phyloP scores from a whole-genome alignment of 1,139 yeast genomes.

The Geotrichum cucujoidarum region DNA sequence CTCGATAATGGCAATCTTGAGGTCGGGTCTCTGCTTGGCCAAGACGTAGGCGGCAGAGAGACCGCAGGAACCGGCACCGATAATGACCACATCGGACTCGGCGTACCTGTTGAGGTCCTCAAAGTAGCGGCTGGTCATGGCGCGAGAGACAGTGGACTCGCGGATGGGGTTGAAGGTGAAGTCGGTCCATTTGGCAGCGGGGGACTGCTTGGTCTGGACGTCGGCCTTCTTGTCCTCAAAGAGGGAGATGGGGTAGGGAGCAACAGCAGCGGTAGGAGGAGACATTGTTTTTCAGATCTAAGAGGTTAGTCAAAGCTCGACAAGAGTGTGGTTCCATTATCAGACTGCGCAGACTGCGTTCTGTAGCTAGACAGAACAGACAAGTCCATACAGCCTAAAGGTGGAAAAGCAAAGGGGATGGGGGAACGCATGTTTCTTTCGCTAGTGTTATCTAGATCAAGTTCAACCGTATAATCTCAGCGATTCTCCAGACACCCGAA shows the following conservation, averaged over 20 bases:
- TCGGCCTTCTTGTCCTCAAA: slow-evolving; percentile 14
- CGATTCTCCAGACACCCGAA: slow-evolving; percentile 19
- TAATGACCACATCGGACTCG: slow-evolving; percentile 67
- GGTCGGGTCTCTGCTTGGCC: slow-evolving; percentile 70
- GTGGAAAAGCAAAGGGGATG: slow-evolving; percentile 7
- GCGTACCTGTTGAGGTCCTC: slow-evolving; percentile 69
- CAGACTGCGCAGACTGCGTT: too few relatives aligned
- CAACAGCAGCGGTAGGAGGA: slow-evolving; percentile 19
- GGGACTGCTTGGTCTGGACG: slow-evolving; percentile 16
- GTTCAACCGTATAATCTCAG: slow-evolving; percentile 38
- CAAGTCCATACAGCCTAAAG: too few relatives aligned
- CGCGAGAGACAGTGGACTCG: slow-evolving; percentile 77
- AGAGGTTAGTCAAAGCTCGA: slow-evolving; percentile 1
- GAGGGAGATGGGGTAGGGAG: slow-evolving; percentile 19
- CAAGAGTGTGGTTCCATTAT: background rate
- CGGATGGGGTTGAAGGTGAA: slow-evolving; percentile 69
- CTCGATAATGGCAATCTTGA: slow-evolving; percentile 70
- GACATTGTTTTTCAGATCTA: slow-evolving; percentile 13
- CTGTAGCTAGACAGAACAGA: too few relatives aligned
- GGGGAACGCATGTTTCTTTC: slow-evolving; percentile 33
- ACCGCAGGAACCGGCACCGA: slow-evolving; percentile 80
- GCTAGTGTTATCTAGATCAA: slow-evolving; percentile 36
- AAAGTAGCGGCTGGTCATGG: slow-evolving; percentile 75
- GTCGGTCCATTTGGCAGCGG: slow-evolving; percentile 52
- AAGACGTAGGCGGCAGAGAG: slow-evolving; percentile 68